Conservation (phyloP, 2,329 filamentous ascomycete species). For the Hymenoscyphus linearis region DNA sequence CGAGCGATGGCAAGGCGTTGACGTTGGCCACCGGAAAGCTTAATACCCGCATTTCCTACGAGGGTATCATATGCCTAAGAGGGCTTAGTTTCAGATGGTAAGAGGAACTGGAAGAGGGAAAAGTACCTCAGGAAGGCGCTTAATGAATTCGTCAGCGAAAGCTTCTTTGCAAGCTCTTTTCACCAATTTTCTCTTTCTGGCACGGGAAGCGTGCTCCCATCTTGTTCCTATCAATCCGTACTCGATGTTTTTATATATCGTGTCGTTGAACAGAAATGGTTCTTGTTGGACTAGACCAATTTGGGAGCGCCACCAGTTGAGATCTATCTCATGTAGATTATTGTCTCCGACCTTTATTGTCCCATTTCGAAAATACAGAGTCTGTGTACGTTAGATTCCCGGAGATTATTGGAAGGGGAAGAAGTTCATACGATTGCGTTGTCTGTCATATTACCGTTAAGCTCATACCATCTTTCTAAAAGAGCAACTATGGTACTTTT, state of each 20-base stretch:
- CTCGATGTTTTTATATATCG: constrained; percentile 56
- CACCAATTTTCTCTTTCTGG: constrained; percentile 17
- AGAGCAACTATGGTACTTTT: constrained; percentile 39
- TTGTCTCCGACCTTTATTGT: constrained; percentile 17
- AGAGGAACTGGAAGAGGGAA: constrained; percentile 48
- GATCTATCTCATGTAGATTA: constrained; percentile 33
- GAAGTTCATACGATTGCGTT: constrained; percentile 22
- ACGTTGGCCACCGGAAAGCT: constrained; percentile 61
- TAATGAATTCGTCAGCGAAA: constrained; percentile 52
- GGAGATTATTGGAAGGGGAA: too few species aligned
- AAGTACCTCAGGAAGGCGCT: constrained; percentile 47
- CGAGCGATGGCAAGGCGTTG: constrained; percentile 40
- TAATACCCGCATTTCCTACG: constrained; percentile 71
- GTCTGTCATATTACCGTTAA: constrained; percentile 20
- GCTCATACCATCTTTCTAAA: constrained; percentile 38
- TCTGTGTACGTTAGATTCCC: constrained; percentile 11
- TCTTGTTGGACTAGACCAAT: constrained; percentile 64
- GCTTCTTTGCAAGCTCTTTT: constrained; percentile 47
- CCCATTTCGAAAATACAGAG: constrained; percentile 21
- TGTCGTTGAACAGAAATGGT: constrained; percentile 60
- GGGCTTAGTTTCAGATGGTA: constrained; percentile 42
- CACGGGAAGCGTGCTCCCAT: constrained; percentile 14
- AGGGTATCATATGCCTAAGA: constrained; percentile 41
- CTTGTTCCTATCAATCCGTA: constrained; percentile 20
- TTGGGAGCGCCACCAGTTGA: constrained; percentile 53